phyloP scores from a whole-genome alignment of 768 basidiomycete genomes.

The Phanerochaete sordida region DNA sequence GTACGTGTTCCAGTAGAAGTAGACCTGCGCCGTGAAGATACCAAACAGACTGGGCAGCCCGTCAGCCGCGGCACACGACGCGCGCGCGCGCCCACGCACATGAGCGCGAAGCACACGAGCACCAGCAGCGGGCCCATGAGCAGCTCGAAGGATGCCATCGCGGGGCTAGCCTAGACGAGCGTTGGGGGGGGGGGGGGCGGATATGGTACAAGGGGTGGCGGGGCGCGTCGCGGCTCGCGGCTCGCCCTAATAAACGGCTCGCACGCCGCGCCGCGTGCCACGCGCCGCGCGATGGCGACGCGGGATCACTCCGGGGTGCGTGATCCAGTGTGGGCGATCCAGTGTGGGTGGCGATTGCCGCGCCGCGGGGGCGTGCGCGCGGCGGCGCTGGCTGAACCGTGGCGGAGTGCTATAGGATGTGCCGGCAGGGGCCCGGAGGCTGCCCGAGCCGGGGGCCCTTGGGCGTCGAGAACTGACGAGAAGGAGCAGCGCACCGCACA shows the following conservation, averaged over 20 bases:
- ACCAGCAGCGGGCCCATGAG: neutral
- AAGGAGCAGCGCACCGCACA: neutral
- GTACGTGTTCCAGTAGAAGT: neutral
- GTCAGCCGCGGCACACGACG: neutral
- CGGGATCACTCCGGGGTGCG: no score
- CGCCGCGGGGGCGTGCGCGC: neutral
- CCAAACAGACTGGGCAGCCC: neutral
- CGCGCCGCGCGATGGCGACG: no score
- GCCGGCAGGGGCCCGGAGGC: neutral
- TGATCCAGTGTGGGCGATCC: no score
- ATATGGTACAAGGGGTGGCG: neutral
- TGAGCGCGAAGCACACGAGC: neutral
- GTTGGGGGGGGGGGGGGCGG: neutral
- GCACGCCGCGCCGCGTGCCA: no score
- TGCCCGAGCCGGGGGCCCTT: neutral
- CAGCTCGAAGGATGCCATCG: neutral
- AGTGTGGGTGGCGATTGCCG: no score
- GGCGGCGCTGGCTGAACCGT: neutral
- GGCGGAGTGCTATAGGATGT: neutral
- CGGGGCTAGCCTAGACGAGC: neutral
- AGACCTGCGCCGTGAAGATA: constrained; percentile 1
- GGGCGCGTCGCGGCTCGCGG: neutral
- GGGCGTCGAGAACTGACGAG: neutral
- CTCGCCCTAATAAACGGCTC: neutral
- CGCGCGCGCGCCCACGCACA: neutral